These are phyloP conservation scores for Cymodocea nodosa DNA, from an alignment of 116 monocot genomes.

Conservation along the genomic window DNA sequence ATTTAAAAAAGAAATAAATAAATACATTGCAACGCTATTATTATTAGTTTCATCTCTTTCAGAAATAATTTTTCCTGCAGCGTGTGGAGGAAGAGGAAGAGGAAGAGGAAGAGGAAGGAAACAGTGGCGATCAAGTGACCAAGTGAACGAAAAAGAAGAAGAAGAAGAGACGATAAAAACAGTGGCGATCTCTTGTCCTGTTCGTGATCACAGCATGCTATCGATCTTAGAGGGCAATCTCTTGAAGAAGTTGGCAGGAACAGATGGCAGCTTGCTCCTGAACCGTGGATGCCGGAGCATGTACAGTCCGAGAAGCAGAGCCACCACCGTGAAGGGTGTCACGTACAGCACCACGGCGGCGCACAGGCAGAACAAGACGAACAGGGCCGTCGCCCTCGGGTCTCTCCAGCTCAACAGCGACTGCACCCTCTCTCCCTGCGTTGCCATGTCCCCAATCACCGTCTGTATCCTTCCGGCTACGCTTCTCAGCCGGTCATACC, in stretches of 20 bases:
- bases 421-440: slow-evolving; percentile 62
- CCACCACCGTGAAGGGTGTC: slow-evolving; percentile 46
- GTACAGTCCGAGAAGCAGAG: slow-evolving; percentile 31
- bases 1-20: too few species aligned
- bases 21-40: too few species aligned
- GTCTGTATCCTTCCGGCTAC: slow-evolving; percentile 63
- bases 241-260: slow-evolving; percentile 54
- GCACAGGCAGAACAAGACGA: slow-evolving; percentile 32
- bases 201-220: slow-evolving; percentile 32
- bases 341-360: slow-evolving; percentile 46
- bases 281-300: slow-evolving; percentile 53
- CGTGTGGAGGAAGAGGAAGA: too few species aligned
- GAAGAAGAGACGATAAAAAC: too few species aligned
- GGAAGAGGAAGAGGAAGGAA: too few species aligned
- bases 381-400: slow-evolving; percentile 36
- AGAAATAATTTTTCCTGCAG: too few species aligned
- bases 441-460: slow-evolving; percentile 59
- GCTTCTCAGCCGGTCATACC: slow-evolving; percentile 57
- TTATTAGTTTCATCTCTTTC: too few species aligned
- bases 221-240: slow-evolving; percentile 46
- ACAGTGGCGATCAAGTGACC: too few species aligned
- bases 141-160: too few species aligned
- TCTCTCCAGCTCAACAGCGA: slow-evolving; percentile 55
- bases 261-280: slow-evolving; percentile 47
- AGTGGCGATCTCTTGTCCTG: background rate